Base-by-base conservation (phyloP, 2,329 filamentous ascomycete genomes). In the Immersiporthe knoxdaviesiana region DNA sequence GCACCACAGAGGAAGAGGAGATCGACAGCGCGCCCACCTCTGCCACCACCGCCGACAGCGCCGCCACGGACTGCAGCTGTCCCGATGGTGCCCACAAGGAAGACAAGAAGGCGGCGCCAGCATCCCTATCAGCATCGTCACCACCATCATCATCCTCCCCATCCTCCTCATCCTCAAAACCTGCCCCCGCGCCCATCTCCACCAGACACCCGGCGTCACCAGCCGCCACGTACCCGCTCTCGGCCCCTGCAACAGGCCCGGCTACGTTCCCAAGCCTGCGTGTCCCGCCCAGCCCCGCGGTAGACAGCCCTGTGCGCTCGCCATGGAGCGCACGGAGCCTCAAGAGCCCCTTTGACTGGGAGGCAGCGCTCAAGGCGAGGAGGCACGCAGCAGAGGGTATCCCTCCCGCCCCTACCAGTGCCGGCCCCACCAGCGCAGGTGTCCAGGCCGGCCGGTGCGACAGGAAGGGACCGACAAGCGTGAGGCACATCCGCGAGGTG, bases 401-500 rank as follows among this genome's bases (percentile, higher is more conserved):
- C 77, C 83, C n/a, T n/a, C n/a, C 77, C 75, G 59, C 59, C 81
- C 66, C 81, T 8, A 69, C 69, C 30, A 69, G 67, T 16, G 69
- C 69, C 3, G 69, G 65, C 8, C 41, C 65, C 12, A 50, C 58
- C 6, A 47, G 61, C 41, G 61, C 67, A 24, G 68, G 65, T 21
- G 59, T 60, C 35, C 65, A 54, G n/a, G 67, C 39, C 14, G 27
- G 58, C 47, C 86, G 84, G 72, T 87, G 87, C 77, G 77, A 85
- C 21, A 83, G 87, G 54, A 86, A 64, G 50, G 68, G n/a, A n/a
- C n/a, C 85, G 73, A 89, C 89, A 41, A 90, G 85, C 74, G 84
- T 90, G 68, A 87, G 90, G 70, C 86, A 91, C 76, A 93, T 97
- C 69, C 86, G 93, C 67, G 94, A 97, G 79, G 93, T 97, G 5